Evolutionary conservation across 306 rosid genomes (phyloP).

Genomic region (Pterocarpus santalinus): DNA sequence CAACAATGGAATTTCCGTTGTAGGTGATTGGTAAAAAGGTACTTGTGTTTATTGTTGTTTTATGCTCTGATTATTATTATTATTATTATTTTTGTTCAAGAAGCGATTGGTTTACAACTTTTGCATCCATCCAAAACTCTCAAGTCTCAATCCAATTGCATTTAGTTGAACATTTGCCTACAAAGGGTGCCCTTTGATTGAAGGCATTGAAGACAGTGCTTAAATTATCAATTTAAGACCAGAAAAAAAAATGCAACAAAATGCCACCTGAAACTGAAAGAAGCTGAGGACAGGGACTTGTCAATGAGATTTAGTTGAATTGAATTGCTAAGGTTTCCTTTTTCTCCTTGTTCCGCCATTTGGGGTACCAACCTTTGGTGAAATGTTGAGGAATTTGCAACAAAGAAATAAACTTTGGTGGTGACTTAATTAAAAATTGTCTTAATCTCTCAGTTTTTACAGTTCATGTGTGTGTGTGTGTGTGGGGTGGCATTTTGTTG

Average conservation of each 20-base stretch:
- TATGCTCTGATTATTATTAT: not conserved
- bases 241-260: not conserved
- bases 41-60: not conserved
- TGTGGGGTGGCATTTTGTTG: slow-evolving; percentile 51
- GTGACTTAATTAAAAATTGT: not conserved
- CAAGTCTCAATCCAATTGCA: slow-evolving; percentile 1
- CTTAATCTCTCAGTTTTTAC: slow-evolving; percentile 43
- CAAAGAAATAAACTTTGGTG: not conserved
- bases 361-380: not conserved
- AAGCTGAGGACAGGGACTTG: not conserved
- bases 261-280: slow-evolving; percentile 5
- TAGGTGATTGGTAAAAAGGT: slow-evolving; percentile 45
- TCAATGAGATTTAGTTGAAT: slow-evolving; percentile 3
- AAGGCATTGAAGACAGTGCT: slow-evolving; percentile 15
- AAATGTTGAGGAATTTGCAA: not conserved
- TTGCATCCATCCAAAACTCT: not conserved
- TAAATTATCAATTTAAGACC: slow-evolving; percentile 7
- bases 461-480: slow-evolving; percentile 49
- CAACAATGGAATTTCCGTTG: slow-evolving; percentile 30
- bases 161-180: not conserved
- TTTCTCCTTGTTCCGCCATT: not conserved
- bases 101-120: slow-evolving; percentile 20
- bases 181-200: not conserved
- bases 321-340: not conserved
- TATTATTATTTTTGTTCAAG: not conserved